A percentile compares a stretch with the other conserved stretches of the same genome.
These are phyloP conservation scores for Knufia fluminis DNA, from an alignment of 2,329 filamentous ascomycete genomes.

Conservation along the genomic window DNA sequence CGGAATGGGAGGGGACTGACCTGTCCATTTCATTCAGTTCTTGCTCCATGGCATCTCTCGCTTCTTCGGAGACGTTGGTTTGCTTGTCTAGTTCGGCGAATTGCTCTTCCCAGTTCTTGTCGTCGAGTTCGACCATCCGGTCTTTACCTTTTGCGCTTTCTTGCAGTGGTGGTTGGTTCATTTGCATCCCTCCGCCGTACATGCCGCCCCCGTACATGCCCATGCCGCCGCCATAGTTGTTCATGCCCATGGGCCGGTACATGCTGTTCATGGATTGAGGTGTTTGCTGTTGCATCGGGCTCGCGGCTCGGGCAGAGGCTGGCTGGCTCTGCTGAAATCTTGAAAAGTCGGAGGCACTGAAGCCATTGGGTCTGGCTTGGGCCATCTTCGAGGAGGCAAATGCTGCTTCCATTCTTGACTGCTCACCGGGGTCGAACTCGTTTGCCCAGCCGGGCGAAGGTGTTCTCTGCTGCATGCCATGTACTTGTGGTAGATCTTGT, in stretches of 20 bases:
- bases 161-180: slow-evolving; percentile 32
- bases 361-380: slow-evolving; percentile 44
- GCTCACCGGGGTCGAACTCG: slow-evolving; percentile 54
- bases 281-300: slow-evolving; percentile 41
- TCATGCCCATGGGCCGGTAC: slow-evolving; percentile 38
- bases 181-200: slow-evolving; percentile 39
- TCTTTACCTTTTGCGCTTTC: slow-evolving; percentile 73
- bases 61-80: slow-evolving; percentile 50
- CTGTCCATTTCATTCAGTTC: slow-evolving; percentile 86
- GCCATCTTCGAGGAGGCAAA: slow-evolving; percentile 38
- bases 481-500: slow-evolving; percentile 49
- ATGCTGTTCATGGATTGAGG: slow-evolving; percentile 50
- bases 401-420: slow-evolving; percentile 62
- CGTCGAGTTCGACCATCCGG: slow-evolving; percentile 79
- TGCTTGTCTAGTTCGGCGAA: slow-evolving; percentile 61
- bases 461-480: slow-evolving; percentile 40
- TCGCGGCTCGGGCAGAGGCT: slow-evolving; percentile 45
- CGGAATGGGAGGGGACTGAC: slow-evolving; percentile 63
- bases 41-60: slow-evolving; percentile 67
- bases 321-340: slow-evolving; percentile 58
- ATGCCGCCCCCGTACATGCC: slow-evolving; percentile 41
- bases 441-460: slow-evolving; percentile 53
- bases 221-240: slow-evolving; percentile 40
- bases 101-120: slow-evolving; percentile 91
- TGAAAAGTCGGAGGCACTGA: slow-evolving; percentile 77